These are phyloP conservation scores for Lactarius sp. DNA, from an alignment of 768 basidiomycete species.

Conservation along the genomic window DNA sequence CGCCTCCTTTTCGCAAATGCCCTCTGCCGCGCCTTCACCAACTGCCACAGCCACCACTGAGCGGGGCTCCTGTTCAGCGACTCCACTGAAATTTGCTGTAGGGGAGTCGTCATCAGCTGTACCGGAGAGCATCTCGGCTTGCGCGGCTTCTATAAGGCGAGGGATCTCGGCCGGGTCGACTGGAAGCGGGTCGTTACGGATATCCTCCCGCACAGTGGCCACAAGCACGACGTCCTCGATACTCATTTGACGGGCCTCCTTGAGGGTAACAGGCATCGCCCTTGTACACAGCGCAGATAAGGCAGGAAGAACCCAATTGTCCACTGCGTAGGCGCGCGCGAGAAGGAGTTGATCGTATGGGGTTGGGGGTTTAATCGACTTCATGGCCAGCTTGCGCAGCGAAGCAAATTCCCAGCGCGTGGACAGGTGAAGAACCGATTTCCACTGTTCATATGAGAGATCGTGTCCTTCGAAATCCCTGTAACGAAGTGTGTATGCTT, in stretches of 20 bases:
- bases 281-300: slow-evolving; percentile 19
- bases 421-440: slow-evolving; percentile 30
- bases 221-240: slow-evolving; percentile 20
- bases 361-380: slow-evolving; percentile 14
- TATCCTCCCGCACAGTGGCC: slow-evolving; percentile 21
- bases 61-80: not conserved
- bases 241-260: slow-evolving; percentile 14
- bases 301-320: slow-evolving; percentile 19
- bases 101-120: not conserved
- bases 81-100: not conserved
- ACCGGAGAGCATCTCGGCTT: not conserved
- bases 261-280: slow-evolving; percentile 5
- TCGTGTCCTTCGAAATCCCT: slow-evolving; percentile 19
- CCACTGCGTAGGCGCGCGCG: slow-evolving; percentile 21
- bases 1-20: not conserved
- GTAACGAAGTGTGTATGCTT: not conserved
- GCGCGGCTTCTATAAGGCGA: not conserved
- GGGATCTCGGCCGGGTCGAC: slow-evolving; percentile 7
- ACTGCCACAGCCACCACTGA: not conserved
- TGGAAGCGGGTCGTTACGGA: not conserved
- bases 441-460: slow-evolving; percentile 29
- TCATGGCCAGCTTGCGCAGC: slow-evolving; percentile 27
- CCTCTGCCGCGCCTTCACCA: not conserved
- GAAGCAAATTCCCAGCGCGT: slow-evolving; percentile 32
- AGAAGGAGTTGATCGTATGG: slow-evolving; percentile 19